Percentiles rank a stretch among this genome's conserved stretches.
Conservation (phyloP, 2,329 filamentous ascomycete genomes). For the Escovopsis sp. region DNA sequence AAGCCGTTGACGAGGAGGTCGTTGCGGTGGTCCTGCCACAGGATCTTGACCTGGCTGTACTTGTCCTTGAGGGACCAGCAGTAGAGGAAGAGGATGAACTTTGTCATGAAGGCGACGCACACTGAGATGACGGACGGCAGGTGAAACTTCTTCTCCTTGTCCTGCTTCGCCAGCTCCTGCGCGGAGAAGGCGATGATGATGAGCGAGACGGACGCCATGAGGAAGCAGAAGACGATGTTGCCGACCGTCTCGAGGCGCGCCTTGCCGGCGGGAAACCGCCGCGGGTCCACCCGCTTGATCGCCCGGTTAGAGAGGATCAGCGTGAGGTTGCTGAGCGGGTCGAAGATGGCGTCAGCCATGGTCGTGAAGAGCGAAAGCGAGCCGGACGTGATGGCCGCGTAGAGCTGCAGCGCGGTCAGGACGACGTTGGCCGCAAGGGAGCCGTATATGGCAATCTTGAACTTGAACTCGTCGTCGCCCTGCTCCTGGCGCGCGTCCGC, state of each 20-base stretch:
- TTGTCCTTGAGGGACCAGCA: conserved; percentile 84
- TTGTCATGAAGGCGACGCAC: conserved; percentile 68
- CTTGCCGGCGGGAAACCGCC: conserved; percentile 81
- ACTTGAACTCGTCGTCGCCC: conserved; percentile 66
- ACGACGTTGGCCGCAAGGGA: conserved; percentile 68
- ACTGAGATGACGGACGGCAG: conserved; percentile 78
- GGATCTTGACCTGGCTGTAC: conserved; percentile 79
- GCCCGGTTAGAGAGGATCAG: conserved; percentile 79
- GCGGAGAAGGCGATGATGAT: conserved; percentile 84
- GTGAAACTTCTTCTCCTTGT: conserved; percentile 52
- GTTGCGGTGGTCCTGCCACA: conserved; percentile 96
- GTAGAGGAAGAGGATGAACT: conserved; percentile 73
- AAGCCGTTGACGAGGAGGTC: conserved; percentile 95
- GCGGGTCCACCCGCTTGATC: conserved; percentile 71
- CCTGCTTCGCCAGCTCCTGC: conserved; percentile 47
- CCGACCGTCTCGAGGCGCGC: conserved; percentile 89
- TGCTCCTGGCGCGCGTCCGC: conserved; percentile 68
- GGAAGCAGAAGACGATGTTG: conserved; percentile 90
- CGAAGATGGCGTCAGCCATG: conserved; percentile 91
- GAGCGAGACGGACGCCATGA: conserved; percentile 86
- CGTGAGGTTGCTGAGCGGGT: conserved; percentile 77
- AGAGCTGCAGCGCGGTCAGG: conserved; percentile 70
- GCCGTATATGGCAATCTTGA: conserved; percentile 49
- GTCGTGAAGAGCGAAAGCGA: conserved; percentile 96
- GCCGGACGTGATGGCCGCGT: conserved; percentile 70